A percentile compares a stretch with the other conserved stretches of the same genome.
Evolutionary conservation across 139 green algal species (phyloP).

Genomic region (Yamagishiella unicocca): DNA sequence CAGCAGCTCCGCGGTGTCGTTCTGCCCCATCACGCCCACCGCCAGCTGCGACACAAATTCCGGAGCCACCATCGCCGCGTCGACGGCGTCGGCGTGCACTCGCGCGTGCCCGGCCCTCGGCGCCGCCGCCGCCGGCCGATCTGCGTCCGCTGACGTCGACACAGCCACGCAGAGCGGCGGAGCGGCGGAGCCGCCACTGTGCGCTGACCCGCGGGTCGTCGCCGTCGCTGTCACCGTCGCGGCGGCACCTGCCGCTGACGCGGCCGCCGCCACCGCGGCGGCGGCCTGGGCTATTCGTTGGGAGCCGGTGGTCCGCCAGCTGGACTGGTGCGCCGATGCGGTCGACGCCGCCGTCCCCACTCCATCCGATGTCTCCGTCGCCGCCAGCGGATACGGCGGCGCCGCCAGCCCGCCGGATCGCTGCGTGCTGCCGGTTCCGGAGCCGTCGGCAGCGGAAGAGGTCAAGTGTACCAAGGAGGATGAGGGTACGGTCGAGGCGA

Average conservation of each 20-base stretch:
- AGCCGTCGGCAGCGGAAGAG: background rate
- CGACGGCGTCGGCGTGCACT: no score
- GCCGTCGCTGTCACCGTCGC: background rate
- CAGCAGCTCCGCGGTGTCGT: slow-evolving; percentile 16
- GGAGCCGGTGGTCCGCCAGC: no score
- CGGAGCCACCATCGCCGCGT: no score
- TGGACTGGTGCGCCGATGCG: background rate
- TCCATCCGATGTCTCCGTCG: background rate
- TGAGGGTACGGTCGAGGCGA: background rate
- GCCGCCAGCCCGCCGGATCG: background rate
- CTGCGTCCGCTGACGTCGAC: no score
- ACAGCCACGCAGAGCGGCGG: background rate
- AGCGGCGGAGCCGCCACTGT: background rate
- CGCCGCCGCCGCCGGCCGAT: no score
- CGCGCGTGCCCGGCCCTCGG: no score
- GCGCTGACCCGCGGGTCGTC: background rate
- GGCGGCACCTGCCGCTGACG: no score
- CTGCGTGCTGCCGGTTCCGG: background rate
- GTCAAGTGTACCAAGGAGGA: background rate
- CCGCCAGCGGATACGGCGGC: background rate
- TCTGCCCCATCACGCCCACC: no score
- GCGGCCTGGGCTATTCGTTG: no score
- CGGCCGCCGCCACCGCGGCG: background rate
- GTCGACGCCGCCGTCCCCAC: background rate
- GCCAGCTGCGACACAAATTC: no score